These are phyloP conservation scores for Candida montana DNA, from an alignment of 805 yeast genomes.

Conservation along the genomic window DNA sequence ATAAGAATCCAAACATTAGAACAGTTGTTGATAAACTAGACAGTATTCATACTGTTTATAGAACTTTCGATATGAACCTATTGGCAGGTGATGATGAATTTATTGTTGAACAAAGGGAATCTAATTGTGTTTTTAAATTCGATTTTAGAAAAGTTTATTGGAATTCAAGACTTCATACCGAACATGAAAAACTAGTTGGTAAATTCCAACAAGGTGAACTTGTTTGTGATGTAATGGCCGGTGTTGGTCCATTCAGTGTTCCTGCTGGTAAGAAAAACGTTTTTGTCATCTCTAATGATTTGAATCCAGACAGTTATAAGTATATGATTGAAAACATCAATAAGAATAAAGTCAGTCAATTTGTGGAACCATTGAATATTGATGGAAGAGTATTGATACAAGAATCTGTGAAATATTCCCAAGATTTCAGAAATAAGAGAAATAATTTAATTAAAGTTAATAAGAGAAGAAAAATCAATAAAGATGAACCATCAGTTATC, in stretches of 20 bases:
- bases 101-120: constrained; percentile 79
- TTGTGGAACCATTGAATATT: constrained; percentile 58
- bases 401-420: constrained; percentile 47
- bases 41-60: constrained; percentile 76
- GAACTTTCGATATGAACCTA: constrained; percentile 92
- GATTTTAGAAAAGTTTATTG: constrained; percentile 94
- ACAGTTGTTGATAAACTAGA: constrained; percentile 93
- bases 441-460: constrained; percentile 33
- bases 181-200: constrained; percentile 75
- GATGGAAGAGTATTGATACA: constrained; percentile 84
- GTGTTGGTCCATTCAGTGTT: constrained; percentile 96
- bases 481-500: constrained; percentile 15
- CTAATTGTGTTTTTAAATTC: constrained; percentile 73
- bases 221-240: constrained; percentile 95
- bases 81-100: constrained; percentile 80
- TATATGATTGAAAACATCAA: constrained; percentile 61
- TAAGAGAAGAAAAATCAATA: constrained; percentile 30
- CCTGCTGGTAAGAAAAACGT: constrained; percentile 88
- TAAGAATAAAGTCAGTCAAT: constrained; percentile 54
- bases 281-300: constrained; percentile 84
- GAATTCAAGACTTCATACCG: constrained; percentile 93
- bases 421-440: constrained; percentile 39
- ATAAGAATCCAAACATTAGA: constrained; percentile 64
- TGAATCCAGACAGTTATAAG: constrained; percentile 81
- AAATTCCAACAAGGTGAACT: constrained; percentile 60